A percentile compares a stretch with the other conserved stretches of the same genome.
Conservation (phyloP, 192 early-diverging fungal genomes). For the Pilaira anomala region DNA sequence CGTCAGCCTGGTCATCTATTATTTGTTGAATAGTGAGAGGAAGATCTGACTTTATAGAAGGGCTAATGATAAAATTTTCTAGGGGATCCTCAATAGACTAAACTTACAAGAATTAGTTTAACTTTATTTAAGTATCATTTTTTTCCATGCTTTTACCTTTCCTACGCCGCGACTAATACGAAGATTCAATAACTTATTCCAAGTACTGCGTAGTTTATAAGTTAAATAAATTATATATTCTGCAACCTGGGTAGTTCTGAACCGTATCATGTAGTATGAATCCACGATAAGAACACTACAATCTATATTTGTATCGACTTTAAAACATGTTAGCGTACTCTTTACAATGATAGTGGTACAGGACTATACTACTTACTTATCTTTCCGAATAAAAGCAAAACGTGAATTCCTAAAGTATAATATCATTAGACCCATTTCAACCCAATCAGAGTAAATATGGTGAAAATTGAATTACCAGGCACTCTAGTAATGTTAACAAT, state of each 20-base stretch:
- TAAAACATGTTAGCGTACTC: background rate
- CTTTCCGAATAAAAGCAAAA: constrained; percentile 54
- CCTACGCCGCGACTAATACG: constrained; percentile 25
- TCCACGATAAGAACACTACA: constrained; percentile 55
- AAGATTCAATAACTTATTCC: constrained; percentile 41
- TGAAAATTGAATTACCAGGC: constrained; percentile 34
- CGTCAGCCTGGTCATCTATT: constrained; percentile 13
- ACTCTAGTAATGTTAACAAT: constrained; percentile 58
- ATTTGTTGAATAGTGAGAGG: constrained; percentile 30
- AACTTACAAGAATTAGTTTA: background rate
- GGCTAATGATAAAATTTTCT: constrained; percentile 8
- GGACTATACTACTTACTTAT: constrained; percentile 40
- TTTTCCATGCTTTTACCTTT: constrained; percentile 15
- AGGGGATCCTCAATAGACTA: background rate
- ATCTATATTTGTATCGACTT: constrained; percentile 59
- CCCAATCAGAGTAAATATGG: background rate
- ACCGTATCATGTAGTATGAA: constrained; percentile 52
- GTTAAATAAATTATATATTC: constrained; percentile 44
- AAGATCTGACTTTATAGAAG: constrained; percentile 9
- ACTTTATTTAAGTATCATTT: background rate
- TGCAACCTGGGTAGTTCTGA: constrained; percentile 38
- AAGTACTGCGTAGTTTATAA: constrained; percentile 47
- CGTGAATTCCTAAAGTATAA: constrained; percentile 40
- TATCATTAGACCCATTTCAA: background rate
- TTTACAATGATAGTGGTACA: background rate